phyloP scores from a whole-genome alignment of 139 green algal genomes.

The Tetradesmus obliquus region DNA sequence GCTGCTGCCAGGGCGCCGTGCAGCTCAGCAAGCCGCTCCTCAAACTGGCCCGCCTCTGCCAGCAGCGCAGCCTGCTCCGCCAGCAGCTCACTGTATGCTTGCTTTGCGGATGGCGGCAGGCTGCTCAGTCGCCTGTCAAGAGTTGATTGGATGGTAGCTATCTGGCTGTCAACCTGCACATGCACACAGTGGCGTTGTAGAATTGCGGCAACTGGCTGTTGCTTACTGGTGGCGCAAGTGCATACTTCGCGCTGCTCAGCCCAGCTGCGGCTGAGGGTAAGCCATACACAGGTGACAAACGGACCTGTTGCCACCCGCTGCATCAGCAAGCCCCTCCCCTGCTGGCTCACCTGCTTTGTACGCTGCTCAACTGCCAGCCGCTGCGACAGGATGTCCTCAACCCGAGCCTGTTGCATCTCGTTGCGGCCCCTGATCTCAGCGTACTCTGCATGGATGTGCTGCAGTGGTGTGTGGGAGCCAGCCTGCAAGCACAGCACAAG shows the following conservation, averaged over 20 bases:
- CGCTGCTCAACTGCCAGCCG: conserved; percentile 71
- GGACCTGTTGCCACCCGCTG: too few species aligned
- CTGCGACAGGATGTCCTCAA: conserved; percentile 76
- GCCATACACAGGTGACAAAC: too few species aligned
- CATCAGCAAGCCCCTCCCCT: neutral
- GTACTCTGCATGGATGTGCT: conserved; percentile 62
- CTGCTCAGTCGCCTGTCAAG: conserved; percentile 17
- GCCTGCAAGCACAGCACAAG: conserved; percentile 48
- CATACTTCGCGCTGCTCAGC: too few species aligned
- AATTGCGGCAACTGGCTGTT: too few species aligned
- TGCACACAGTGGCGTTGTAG: neutral
- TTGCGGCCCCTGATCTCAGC: conserved; percentile 67
- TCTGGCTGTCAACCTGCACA: conserved; percentile 40
- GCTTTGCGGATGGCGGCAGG: conserved; percentile 24
- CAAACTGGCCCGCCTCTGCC: conserved; percentile 59
- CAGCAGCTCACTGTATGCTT: conserved; percentile 32
- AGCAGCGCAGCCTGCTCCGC: conserved; percentile 42
- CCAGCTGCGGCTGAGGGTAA: too few species aligned
- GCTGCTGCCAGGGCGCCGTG: conserved; percentile 53
- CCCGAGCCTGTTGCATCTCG: conserved; percentile 58
- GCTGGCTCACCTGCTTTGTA: conserved; percentile 50
- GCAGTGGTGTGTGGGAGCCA: conserved; percentile 64
- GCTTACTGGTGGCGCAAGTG: too few species aligned
- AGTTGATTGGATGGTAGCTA: conserved; percentile 16
- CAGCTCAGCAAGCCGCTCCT: conserved; percentile 65